phyloP scores from a whole-genome alignment of 805 yeast genomes.

The Dipodascus geniculatus region DNA sequence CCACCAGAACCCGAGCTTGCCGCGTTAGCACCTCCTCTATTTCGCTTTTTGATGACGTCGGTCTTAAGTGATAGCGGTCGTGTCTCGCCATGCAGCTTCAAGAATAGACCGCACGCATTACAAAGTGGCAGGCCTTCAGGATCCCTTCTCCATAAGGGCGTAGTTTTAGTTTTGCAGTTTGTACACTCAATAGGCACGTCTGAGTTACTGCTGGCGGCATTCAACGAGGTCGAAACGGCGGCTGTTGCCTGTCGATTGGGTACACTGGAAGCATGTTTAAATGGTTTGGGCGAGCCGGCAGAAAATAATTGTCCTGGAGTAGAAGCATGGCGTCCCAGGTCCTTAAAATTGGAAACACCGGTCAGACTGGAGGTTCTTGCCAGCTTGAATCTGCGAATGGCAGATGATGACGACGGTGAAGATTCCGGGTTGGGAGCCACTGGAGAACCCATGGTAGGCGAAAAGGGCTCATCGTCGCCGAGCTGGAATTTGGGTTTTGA shows the following conservation, averaged over 20 bases:
- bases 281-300: not conserved
- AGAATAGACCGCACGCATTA: slow-evolving; percentile 91
- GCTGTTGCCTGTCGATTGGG: not conserved
- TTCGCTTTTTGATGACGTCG: slow-evolving; percentile 88
- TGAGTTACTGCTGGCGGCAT: not conserved
- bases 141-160: slow-evolving; percentile 92
- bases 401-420: not conserved
- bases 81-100: slow-evolving; percentile 89
- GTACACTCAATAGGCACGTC: slow-evolving; percentile 42
- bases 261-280: not conserved
- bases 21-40: slow-evolving; percentile 38
- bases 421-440: not conserved
- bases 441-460: not conserved
- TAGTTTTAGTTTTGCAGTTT: slow-evolving; percentile 83
- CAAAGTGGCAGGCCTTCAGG: slow-evolving; percentile 92
- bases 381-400: not conserved
- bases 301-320: slow-evolving; percentile 1
- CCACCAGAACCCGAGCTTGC: too few relatives aligned
- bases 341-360: not conserved
- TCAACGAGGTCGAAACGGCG: not conserved
- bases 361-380: not conserved
- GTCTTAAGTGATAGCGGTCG: slow-evolving; percentile 89
- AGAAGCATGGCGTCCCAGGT: not conserved
- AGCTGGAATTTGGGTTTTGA: not conserved
- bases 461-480: not conserved